phyloP scores from a whole-genome alignment of 257 asterid genomes.

The Cordia subcordata region DNA sequence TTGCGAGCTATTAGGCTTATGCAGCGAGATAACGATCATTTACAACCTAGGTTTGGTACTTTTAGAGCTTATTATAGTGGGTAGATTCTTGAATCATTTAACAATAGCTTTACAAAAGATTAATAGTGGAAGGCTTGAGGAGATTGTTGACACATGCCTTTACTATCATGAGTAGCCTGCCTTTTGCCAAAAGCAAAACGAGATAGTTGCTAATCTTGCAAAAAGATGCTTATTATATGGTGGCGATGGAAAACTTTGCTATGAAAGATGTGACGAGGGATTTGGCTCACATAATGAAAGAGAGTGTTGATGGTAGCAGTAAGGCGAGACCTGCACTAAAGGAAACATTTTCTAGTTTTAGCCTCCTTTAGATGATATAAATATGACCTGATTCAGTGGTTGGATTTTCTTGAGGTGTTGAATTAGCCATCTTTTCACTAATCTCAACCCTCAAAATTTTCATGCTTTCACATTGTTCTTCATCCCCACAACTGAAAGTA shows the following conservation, averaged over 20 bases:
- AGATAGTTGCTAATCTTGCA: slow-evolving; percentile 53
- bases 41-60: slow-evolving; percentile 47
- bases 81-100: slow-evolving; percentile 17
- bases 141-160: slow-evolving; percentile 56
- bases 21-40: too few species aligned
- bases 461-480: too few species aligned
- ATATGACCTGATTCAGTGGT: slow-evolving; percentile 91
- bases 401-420: too few species aligned
- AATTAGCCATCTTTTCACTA: too few species aligned
- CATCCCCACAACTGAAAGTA: too few species aligned
- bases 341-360: slow-evolving; percentile 71
- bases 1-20: too few species aligned
- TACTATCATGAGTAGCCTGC: slow-evolving; percentile 63
- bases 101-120: slow-evolving; percentile 47
- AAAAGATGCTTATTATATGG: slow-evolving; percentile 65
- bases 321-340: slow-evolving; percentile 44
- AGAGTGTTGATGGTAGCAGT: slow-evolving; percentile 32
- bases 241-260: slow-evolving; percentile 47
- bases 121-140: slow-evolving; percentile 55
- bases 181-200: slow-evolving; percentile 42
- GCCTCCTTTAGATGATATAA: slow-evolving; percentile 77
- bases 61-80: slow-evolving; percentile 50
- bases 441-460: too few species aligned
- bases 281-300: slow-evolving; percentile 36
- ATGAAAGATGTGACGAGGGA: slow-evolving; percentile 61